Evolutionary conservation across 1,284 basidiomycete genomes (phyloP).

Genomic region (Apiotrichum brassicae): DNA sequence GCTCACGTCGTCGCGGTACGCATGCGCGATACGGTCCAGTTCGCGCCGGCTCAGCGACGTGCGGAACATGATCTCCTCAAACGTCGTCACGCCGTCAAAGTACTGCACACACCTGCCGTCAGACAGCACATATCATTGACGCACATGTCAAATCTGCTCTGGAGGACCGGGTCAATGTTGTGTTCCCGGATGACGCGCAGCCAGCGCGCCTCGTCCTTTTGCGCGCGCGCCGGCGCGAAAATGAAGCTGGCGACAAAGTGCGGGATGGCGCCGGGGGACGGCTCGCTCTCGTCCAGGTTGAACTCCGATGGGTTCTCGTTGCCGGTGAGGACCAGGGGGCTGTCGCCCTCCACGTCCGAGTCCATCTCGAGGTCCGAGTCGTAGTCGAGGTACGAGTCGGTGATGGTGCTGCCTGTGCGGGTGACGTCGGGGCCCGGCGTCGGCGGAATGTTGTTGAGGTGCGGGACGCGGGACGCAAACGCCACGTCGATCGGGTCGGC

Average conservation of each 20-base stretch:
- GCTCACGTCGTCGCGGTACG: conserved; percentile 40
- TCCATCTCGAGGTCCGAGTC: conserved; percentile 38
- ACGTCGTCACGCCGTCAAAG: conserved; percentile 42
- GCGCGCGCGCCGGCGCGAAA: conserved; percentile 35
- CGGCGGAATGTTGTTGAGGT: neutral
- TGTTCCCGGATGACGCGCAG: conserved; percentile 36
- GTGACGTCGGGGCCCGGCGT: neutral
- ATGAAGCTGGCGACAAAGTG: conserved; percentile 34
- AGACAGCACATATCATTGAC: conserved; percentile 3
- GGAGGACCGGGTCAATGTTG: conserved; percentile 30
- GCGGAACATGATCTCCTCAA: conserved; percentile 45
- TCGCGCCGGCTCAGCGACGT: conserved; percentile 38
- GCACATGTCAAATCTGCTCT: conserved; percentile 41
- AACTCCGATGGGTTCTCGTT: conserved; percentile 12
- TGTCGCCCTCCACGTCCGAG: conserved; percentile 29
- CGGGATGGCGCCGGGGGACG: conserved; percentile 21
- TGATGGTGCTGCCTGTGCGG: neutral
- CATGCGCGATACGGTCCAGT: conserved; percentile 31
- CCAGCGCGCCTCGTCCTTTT: conserved; percentile 44
- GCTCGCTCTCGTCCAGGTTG: conserved; percentile 25
- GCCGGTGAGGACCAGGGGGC: neutral
- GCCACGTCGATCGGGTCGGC: conserved; percentile 1
- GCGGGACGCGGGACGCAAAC: conserved; percentile 12
- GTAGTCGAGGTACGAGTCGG: conserved; percentile 19
- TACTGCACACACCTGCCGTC: conserved; percentile 39